Base-by-base conservation (phyloP, 169 alveolate species). In the Ichthyophthirius multifiliis region DNA sequence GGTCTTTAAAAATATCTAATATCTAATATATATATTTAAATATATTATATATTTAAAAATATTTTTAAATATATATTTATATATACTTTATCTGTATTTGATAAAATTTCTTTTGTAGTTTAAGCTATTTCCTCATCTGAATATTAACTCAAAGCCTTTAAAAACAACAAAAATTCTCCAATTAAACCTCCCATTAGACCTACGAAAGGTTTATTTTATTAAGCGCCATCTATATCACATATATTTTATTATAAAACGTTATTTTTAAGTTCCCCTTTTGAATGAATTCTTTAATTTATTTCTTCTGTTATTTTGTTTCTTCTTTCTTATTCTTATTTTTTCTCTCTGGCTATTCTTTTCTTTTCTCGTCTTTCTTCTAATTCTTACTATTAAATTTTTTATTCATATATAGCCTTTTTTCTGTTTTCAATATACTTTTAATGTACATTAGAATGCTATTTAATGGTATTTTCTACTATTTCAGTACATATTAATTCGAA, bases 311-410 rank as follows among this genome's bases (percentile, higher is more conserved):
- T 35, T 43, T 75, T 80, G 32, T 76, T 74, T n/a, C n/a, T n/a
- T 89, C 63, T 83, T 83, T 12, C 88, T 87, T 78, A 86, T 86
- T 41, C 87, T 74, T 65, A 47, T 74, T 75, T 82, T 83, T 64
- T 85, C 86, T 65, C 43, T 74, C 74, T 87, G 75, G n/a, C n/a
- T n/a, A n/a, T n/a, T n/a, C n/a, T n/a, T n/a, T n/a, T n/a, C n/a
- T n/a, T n/a, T n/a, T n/a, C n/a, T n/a, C n/a, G n/a, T n/a, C n/a
- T n/a, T n/a, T 86, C 74, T 75, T 83, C 75, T 4, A 84, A 75
- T 55, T 83, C 93, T 71, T 78, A 78, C 74, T 84, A 75, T 79
- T 83, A 71, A 76, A 87, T 84, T 89, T 87, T 88, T 75, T 82
- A 86, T 34, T 79, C 74, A 62, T 76, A 82, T 43, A 84, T 89